Conservation (phyloP, 257 asterid species). For the Primulina tabacum region DNA sequence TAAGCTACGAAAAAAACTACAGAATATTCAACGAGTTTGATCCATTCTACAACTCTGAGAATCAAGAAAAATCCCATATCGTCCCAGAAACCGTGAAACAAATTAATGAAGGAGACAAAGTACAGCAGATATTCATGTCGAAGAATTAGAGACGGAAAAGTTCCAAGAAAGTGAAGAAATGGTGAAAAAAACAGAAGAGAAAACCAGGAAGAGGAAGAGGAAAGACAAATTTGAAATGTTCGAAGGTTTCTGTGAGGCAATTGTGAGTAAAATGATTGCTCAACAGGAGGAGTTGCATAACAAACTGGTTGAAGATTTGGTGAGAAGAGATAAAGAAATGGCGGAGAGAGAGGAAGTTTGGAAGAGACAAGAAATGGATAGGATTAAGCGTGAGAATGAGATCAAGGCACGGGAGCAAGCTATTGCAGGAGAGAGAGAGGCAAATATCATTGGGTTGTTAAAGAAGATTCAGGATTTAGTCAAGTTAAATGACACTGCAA, state of each 20-base stretch:
- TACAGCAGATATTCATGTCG: conserved; percentile 21
- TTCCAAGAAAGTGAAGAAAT: conserved; percentile 27
- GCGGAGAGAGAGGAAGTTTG: conserved; percentile 58
- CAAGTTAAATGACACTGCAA: neutral
- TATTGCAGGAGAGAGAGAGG: conserved; percentile 46
- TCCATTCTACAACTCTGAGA: conserved; percentile 35
- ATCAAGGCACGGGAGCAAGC: conserved; percentile 47
- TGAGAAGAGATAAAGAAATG: conserved; percentile 53
- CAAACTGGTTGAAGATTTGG: conserved; percentile 46
- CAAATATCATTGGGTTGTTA: conserved; percentile 46
- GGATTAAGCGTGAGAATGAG: conserved; percentile 42
- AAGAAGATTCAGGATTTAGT: conserved; percentile 32
- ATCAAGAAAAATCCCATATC: conserved; percentile 25
- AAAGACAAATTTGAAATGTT: conserved; percentile 43
- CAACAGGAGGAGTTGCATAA: conserved; percentile 67
- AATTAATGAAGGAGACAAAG: conserved; percentile 16
- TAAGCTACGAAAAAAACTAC: conserved; percentile 35
- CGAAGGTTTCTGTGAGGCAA: conserved; percentile 46
- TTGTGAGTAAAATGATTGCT: conserved; percentile 52
- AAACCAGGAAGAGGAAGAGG: conserved; percentile 44
- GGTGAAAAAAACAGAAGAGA: conserved; percentile 15
- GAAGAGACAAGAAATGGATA: conserved; percentile 48
- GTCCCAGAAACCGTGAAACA: conserved; percentile 25
- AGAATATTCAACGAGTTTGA: conserved; percentile 46
- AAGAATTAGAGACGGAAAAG: neutral